Evolutionary conservation across 2,329 filamentous ascomycete genomes (phyloP).

Genomic region (Epichloe baconii): DNA sequence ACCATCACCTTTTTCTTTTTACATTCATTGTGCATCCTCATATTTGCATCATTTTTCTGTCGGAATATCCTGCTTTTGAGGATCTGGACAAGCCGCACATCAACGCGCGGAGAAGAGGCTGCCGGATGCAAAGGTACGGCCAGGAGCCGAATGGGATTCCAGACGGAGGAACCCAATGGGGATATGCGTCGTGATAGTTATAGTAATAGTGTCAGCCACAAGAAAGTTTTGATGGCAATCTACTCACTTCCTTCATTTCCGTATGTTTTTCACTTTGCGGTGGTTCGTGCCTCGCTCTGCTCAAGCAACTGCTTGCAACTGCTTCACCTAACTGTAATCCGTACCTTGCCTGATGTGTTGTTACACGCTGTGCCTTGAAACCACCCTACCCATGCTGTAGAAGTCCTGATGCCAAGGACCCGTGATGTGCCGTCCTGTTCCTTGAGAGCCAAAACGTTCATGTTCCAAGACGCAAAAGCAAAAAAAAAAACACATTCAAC

Average conservation of each 20-base stretch:
- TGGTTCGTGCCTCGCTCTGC: too few species aligned
- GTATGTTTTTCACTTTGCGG: background rate
- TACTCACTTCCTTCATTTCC: background rate
- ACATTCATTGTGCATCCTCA: constrained; percentile 4
- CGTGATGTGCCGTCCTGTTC: too few species aligned
- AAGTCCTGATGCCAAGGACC: too few species aligned
- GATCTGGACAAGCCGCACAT: background rate
- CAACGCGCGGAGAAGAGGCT: constrained; percentile 6
- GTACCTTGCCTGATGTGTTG: too few species aligned
- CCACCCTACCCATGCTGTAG: too few species aligned
- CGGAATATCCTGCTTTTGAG: background rate
- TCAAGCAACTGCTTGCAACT: too few species aligned
- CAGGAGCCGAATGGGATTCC: constrained; percentile 4
- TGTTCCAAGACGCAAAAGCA: too few species aligned
- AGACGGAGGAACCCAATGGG: background rate
- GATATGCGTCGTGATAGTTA: constrained; percentile 16
- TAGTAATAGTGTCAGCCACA: constrained; percentile 13
- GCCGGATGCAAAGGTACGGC: constrained; percentile 4
- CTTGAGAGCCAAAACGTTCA: too few species aligned
- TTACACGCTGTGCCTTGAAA: too few species aligned
- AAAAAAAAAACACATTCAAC: too few species aligned
- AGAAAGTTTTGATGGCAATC: constrained; percentile 12
- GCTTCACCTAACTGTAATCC: too few species aligned
- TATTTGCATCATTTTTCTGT: background rate
- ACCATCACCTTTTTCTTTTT: background rate